Conservation (phyloP, 352 stramenopile species). For the Globisporangium recalcitrans region DNA sequence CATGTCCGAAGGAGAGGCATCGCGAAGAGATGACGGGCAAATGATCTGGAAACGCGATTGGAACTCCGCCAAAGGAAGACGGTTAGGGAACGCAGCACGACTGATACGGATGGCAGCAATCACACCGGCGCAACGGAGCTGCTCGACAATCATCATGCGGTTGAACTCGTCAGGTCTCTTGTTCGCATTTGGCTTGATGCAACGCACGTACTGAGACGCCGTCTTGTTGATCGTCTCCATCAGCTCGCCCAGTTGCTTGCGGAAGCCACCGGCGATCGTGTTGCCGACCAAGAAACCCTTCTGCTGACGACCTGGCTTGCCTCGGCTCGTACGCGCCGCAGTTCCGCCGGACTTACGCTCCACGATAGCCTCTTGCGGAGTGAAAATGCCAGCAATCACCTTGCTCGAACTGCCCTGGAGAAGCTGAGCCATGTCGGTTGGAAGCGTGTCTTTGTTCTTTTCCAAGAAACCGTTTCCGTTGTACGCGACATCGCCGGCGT, state of each 20-base stretch:
- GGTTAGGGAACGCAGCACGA: conserved; percentile 86
- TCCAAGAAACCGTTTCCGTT: conserved; percentile 67
- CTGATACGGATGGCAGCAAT: conserved; percentile 88
- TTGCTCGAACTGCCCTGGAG: conserved; percentile 53
- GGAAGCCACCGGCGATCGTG: conserved; percentile 81
- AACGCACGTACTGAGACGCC: conserved; percentile 85
- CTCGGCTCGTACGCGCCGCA: conserved; percentile 26
- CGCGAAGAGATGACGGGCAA: conserved; percentile 57
- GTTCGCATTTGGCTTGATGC: conserved; percentile 90
- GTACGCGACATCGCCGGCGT: conserved; percentile 81
- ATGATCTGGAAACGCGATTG: conserved; percentile 83
- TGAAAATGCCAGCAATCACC: conserved; percentile 72
- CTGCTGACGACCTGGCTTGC: conserved; percentile 56
- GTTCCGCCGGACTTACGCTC: conserved; percentile 19
- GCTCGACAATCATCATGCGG: conserved; percentile 81
- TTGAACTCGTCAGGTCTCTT: conserved; percentile 84
- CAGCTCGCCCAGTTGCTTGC: conserved; percentile 77
- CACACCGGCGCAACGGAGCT: conserved; percentile 86
- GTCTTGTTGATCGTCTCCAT: conserved; percentile 88
- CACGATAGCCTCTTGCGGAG: conserved; percentile 20
- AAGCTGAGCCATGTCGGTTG: conserved; percentile 73
- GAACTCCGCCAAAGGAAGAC: conserved; percentile 86
- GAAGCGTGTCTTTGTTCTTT: conserved; percentile 86
- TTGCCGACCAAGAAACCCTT: conserved; percentile 74
- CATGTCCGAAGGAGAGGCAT: conserved; percentile 53